Percentiles rank a stretch among this genome's conserved stretches.
Evolutionary conservation across 495 filamentous ascomycete genomes (phyloP).

Genomic region (Aspergillus cavernicola): DNA sequence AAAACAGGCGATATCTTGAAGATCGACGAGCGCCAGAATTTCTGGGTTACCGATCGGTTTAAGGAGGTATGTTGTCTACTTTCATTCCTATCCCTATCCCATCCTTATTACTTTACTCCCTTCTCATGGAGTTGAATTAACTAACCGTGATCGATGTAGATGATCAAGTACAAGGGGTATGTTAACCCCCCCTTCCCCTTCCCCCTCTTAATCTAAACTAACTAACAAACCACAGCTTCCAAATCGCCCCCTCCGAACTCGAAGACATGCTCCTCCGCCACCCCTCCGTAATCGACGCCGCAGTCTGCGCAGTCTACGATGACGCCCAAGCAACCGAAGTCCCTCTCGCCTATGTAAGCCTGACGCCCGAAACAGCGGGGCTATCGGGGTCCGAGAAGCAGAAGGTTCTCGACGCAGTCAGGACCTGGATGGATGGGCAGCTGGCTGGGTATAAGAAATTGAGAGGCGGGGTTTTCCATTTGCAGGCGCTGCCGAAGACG

Average conservation of each 20-base stretch:
- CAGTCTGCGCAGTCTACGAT: constrained; percentile 66
- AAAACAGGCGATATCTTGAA: constrained; percentile 5
- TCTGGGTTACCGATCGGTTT: constrained; percentile 5
- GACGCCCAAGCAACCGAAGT: constrained; percentile 65
- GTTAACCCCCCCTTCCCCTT: constrained; percentile 18
- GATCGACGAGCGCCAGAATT: constrained; percentile 3
- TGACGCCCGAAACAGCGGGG: constrained; percentile 4
- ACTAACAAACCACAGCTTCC: constrained; percentile 44
- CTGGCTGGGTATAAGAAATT: constrained; percentile 22
- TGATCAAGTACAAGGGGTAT: constrained; percentile 41
- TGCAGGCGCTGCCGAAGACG: constrained; percentile 20
- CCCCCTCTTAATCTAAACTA: not conserved
- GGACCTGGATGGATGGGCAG: constrained; percentile 18
- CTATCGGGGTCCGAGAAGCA: constrained; percentile 40
- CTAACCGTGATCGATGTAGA: constrained; percentile 26
- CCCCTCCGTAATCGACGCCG: constrained; percentile 61
- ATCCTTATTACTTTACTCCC: not conserved
- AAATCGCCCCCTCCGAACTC: constrained; percentile 77
- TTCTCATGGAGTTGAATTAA: not conserved
- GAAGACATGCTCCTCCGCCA: constrained; percentile 68
- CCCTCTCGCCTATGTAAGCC: constrained; percentile 68
- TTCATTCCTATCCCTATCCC: too few relatives aligned
- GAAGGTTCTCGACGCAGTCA: constrained; percentile 19
- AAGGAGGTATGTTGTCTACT: constrained; percentile 11
- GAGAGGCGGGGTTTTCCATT: constrained; percentile 19